Evolutionary conservation across 208 protist genomes (phyloP), one percentile per base, ranked within the genome.

Genomic region (Phytomonas serpens): DNA sequence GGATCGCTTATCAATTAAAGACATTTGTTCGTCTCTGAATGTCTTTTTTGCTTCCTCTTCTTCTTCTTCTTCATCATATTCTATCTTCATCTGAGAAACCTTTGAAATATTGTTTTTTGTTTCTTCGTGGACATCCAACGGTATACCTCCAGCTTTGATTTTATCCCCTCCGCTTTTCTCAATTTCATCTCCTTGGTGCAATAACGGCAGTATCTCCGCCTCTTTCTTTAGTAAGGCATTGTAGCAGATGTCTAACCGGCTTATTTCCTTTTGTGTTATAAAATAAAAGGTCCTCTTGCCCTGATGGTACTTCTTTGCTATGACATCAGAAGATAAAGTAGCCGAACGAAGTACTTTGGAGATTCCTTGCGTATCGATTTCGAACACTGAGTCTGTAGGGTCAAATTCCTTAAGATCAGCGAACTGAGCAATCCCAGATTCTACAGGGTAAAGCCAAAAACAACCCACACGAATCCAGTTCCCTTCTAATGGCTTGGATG

Each of bases 401-500:
- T 78, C 75, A 62, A 88, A 91, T 47, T 83, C 86, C 40, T 61
- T 68, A 11, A 86, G 63, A 32, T 83, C 74, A 40, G 80, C 77
- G 76, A 82, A 81, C 52, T 79, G 74, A 42, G 47, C 52, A 27
- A 85, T 57, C 27, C 75, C 79, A 29, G 77, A 76, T 62, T 88
- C 76, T 9, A 89, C 80, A 31, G 84, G 84, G 64, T 95, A 95
- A 10, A 95, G 72, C 88, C 90, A 95, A 51, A 78, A 77, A 72
- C 82, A 87, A 42, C 72, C 84, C 67, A 73, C 71, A n/a, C 61
- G 29, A 66, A 78, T 86, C 88, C 90, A 95, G 36, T 86, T 84
- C 4, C 74, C 71, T 3, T 65, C 37, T 27, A 92, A 69, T 34
- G 77, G 74, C 38, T 83, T 88, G 10, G 78, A 73, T 37, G 72